Conservation (phyloP, 1,139 yeast genomes). For the Candida dubliniensis region DNA sequence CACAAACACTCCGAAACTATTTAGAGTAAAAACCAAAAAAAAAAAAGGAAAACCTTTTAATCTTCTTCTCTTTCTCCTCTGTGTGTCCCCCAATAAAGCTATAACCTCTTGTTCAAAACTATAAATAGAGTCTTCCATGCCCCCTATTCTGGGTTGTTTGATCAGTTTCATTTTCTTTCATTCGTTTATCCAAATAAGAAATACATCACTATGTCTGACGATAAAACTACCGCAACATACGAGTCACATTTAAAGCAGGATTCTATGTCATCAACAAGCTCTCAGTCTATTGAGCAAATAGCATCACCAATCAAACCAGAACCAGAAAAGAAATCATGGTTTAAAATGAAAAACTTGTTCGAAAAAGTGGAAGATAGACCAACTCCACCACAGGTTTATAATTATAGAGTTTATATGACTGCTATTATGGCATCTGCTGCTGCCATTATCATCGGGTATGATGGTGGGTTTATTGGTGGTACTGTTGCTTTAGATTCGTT, state of each 20-base stretch:
- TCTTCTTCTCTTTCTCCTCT: too few relatives aligned
- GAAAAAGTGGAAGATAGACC: slow-evolving; percentile 40
- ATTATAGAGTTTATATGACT: slow-evolving; percentile 34
- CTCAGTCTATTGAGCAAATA: not conserved
- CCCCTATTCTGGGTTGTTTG: too few relatives aligned
- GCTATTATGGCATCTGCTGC: slow-evolving; percentile 43
- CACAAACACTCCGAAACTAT: too few relatives aligned
- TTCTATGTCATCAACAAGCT: slow-evolving; percentile 2
- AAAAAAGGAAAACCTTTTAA: too few relatives aligned
- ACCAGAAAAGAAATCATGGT: slow-evolving; percentile 4
- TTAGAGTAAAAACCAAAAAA: too few relatives aligned
- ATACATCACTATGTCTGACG: too few relatives aligned
- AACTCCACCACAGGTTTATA: slow-evolving; percentile 42
- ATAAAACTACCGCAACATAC: too few relatives aligned
- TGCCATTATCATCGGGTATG: slow-evolving; percentile 42
- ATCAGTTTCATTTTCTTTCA: too few relatives aligned
- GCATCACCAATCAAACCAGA: not conserved
- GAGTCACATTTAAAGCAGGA: not conserved
- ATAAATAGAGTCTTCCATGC: too few relatives aligned
- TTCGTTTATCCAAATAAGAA: too few relatives aligned
- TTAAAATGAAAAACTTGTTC: slow-evolving; percentile 27
- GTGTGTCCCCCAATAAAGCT: too few relatives aligned
- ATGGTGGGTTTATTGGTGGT: slow-evolving; percentile 47
- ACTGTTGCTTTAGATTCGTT: slow-evolving; percentile 41
- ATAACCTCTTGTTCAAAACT: too few relatives aligned